phyloP scores from a whole-genome alignment of 108 stramenopile genomes.

The Cyclotella sp. region DNA sequence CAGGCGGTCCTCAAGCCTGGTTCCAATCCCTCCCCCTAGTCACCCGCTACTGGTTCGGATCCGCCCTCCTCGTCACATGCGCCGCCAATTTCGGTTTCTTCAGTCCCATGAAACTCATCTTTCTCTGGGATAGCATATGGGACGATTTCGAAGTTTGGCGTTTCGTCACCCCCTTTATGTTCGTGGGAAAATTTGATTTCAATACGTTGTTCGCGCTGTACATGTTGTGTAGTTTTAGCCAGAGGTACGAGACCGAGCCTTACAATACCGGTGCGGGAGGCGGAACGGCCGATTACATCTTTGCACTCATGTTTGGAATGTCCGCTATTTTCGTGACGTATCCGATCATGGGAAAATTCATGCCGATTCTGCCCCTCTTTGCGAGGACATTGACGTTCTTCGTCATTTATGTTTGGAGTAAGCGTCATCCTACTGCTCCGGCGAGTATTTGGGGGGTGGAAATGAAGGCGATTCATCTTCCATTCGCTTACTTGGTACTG shows the following conservation, averaged over 20 bases:
- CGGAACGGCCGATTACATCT: constrained; percentile 68
- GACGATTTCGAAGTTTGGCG: constrained; percentile 79
- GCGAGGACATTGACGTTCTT: constrained; percentile 73
- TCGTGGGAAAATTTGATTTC: constrained; percentile 74
- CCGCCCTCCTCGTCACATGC: constrained; percentile 65
- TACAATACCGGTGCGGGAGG: constrained; percentile 92
- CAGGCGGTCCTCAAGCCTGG: constrained; percentile 68
- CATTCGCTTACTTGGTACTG: constrained; percentile 83
- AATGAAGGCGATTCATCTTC: constrained; percentile 80
- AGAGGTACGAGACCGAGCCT: constrained; percentile 80
- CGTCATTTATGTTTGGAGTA: constrained; percentile 88
- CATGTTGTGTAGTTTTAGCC: constrained; percentile 69
- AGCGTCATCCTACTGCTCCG: constrained; percentile 77
- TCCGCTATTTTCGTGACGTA: constrained; percentile 63
- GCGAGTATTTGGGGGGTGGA: constrained; percentile 91
- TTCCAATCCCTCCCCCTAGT: constrained; percentile 83
- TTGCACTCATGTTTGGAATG: constrained; percentile 70
- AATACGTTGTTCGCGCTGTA: constrained; percentile 74
- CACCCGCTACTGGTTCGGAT: constrained; percentile 85
- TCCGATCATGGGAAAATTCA: constrained; percentile 54
- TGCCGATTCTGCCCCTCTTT: constrained; percentile 66
- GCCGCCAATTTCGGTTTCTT: constrained; percentile 77
- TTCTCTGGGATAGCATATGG: constrained; percentile 59
- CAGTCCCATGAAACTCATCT: constrained; percentile 62
- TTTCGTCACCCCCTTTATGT: constrained; percentile 79